phyloP scores from a whole-genome alignment of 2,329 filamentous ascomycete species.

The Diaporthe sp. region DNA sequence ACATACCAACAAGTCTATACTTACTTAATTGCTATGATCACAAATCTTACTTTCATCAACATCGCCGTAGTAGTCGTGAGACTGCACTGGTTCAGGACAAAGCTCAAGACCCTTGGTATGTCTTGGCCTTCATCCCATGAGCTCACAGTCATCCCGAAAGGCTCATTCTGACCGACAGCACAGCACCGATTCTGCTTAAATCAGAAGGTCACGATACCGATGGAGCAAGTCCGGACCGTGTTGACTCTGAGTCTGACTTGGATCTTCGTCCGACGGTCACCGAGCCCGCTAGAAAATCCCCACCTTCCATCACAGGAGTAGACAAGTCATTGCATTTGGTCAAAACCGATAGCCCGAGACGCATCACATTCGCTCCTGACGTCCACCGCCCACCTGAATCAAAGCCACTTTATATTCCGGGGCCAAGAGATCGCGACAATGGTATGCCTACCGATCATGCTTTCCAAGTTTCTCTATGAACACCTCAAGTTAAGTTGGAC shows the following conservation, averaged over 20 bases:
- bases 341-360: constrained; percentile 5
- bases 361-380: not conserved
- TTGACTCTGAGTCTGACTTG: not conserved
- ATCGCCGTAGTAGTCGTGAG: constrained; percentile 58
- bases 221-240: not conserved
- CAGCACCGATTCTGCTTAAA: constrained; percentile 8
- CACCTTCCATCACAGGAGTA: not conserved
- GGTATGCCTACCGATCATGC: not conserved
- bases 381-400: not conserved
- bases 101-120: constrained; percentile 3
- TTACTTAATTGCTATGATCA: constrained; percentile 60
- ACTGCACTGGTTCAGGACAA: constrained; percentile 59
- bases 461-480: not conserved
- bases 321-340: not conserved
- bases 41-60: constrained; percentile 61
- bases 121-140: not conserved
- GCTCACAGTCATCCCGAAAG: not conserved
- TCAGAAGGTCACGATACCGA: not conserved
- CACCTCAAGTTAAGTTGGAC: not conserved
- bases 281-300: constrained; percentile 2
- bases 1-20: constrained; percentile 63
- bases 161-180: not conserved
- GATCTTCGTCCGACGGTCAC: not conserved
- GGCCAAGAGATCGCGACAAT: constrained; percentile 29
- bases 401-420: constrained; percentile 37